phyloP scores from a whole-genome alignment of 768 basidiomycete genomes.

The Pholiota molesta region DNA sequence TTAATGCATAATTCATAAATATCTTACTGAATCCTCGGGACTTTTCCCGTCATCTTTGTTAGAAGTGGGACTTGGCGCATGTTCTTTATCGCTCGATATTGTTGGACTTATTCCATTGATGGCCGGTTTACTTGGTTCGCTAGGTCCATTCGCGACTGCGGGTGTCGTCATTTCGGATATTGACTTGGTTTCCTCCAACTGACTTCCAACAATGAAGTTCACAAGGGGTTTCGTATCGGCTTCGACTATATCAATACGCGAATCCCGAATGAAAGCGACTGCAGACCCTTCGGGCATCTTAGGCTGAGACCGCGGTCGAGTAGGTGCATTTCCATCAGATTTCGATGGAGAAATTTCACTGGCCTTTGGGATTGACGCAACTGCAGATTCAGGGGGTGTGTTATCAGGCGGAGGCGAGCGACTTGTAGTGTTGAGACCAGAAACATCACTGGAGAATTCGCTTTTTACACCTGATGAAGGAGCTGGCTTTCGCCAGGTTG shows the following conservation, averaged over 20 bases:
- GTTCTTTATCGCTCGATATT: conserved; percentile 10
- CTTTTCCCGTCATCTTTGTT: conserved; percentile 51
- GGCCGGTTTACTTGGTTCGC: conserved; percentile 5
- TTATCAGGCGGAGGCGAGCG: conserved; percentile 68
- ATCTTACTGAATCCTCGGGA: conserved; percentile 58
- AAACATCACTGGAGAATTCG: conserved; percentile 18
- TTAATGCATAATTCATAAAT: not conserved
- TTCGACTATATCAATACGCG: conserved; percentile 52
- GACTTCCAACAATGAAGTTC: conserved; percentile 80
- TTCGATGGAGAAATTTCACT: conserved; percentile 35
- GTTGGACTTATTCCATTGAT: conserved; percentile 3
- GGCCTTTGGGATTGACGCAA: conserved; percentile 36
- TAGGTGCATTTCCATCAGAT: conserved; percentile 29
- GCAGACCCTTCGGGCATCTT: conserved; percentile 74
- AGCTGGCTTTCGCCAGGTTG: conserved; percentile 48
- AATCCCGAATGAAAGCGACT: conserved; percentile 75
- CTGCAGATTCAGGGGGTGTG: conserved; percentile 30
- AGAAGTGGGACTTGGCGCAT: conserved; percentile 21
- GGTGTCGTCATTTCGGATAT: not conserved
- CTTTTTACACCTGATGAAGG: conserved; percentile 22
- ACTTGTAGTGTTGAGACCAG: conserved; percentile 56
- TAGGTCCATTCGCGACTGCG: not conserved
- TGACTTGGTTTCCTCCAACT: conserved; percentile 54
- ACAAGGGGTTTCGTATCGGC: conserved; percentile 54
- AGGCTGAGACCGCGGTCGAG: conserved; percentile 57